These are phyloP conservation scores for Kalmusia sp. DNA, from an alignment of 2,329 filamentous ascomycete genomes.

Conservation along the genomic window DNA sequence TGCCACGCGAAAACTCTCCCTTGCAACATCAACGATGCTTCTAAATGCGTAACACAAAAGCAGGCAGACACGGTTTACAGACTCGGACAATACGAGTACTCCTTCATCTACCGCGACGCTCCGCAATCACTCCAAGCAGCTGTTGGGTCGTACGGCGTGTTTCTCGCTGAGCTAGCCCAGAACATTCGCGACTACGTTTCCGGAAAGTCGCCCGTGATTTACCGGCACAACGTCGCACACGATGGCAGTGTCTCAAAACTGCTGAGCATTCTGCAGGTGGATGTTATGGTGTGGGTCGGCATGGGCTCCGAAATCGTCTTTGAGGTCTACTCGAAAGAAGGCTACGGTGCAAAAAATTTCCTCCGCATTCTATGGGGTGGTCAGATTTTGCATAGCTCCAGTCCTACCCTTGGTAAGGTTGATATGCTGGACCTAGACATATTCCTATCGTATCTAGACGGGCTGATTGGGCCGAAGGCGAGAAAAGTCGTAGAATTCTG, in stretches of 20 bases:
- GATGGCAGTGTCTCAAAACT: conserved; percentile 75
- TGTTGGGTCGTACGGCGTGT: conserved; percentile 71
- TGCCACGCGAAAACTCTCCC: conserved; percentile 78
- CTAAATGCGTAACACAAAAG: conserved; percentile 66
- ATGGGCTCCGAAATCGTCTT: conserved; percentile 83
- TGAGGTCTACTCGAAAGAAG: conserved; percentile 64
- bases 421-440: conserved; percentile 74
- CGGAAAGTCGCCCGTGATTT: conserved; percentile 52
- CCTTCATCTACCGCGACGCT: conserved; percentile 75
- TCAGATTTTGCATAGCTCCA: conserved; percentile 69
- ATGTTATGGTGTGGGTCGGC: conserved; percentile 82
- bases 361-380: conserved; percentile 77
- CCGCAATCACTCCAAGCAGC: conserved; percentile 68
- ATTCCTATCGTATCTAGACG: conserved; percentile 74
- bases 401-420: conserved; percentile 70
- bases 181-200: conserved; percentile 62
- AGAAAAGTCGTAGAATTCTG: conserved; percentile 48
- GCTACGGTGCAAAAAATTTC: conserved; percentile 46
- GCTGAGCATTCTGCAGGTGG: conserved; percentile 73
- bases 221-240: conserved; percentile 81
- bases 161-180: conserved; percentile 72
- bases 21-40: conserved; percentile 63
- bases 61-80: conserved; percentile 75
- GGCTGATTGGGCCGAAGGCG: conserved; percentile 65
- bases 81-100: conserved; percentile 82